Conservation (phyloP, 257 asterid species). For the Salvia rosmarinus region DNA sequence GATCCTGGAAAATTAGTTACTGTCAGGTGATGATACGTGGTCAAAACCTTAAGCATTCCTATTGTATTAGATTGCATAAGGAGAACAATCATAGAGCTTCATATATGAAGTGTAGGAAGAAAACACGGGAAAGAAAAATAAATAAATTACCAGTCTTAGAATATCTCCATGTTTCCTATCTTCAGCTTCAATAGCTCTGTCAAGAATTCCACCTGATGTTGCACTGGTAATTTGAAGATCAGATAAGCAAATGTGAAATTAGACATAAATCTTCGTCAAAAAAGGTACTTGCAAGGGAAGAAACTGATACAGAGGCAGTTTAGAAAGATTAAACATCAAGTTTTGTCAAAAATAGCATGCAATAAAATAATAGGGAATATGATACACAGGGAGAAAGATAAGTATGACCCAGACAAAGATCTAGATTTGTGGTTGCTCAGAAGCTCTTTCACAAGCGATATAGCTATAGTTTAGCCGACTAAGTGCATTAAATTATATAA, state of each 20-base stretch:
- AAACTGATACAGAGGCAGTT: background rate
- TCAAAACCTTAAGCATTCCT: background rate
- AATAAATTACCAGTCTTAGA: constrained; percentile 67
- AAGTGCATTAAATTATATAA: background rate
- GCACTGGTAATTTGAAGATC: constrained; percentile 51
- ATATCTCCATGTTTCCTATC: constrained; percentile 83
- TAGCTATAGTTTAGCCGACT: constrained; percentile 2
- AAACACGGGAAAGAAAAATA: background rate
- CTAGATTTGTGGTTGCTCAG: background rate
- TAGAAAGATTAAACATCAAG: background rate
- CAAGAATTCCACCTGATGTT: constrained; percentile 90
- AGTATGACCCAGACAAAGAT: constrained; percentile 1
- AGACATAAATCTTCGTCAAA: constrained; percentile 15
- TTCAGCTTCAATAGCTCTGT: constrained; percentile 90
- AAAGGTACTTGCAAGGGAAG: background rate
- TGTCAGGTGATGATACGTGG: constrained; percentile 7
- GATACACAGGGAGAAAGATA: background rate
- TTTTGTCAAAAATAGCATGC: constrained; percentile 5
- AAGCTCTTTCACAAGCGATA: background rate
- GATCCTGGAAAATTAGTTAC: constrained; percentile 52
- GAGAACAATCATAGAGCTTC: background rate
- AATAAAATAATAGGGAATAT: background rate
- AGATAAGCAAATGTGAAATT: constrained; percentile 23
- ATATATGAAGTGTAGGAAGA: background rate
- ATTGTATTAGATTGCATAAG: background rate